A percentile compares a stretch with the other conserved stretches of the same genome.
Evolutionary conservation across 768 basidiomycete genomes (phyloP).

Genomic region (Lactarius deliciosus): DNA sequence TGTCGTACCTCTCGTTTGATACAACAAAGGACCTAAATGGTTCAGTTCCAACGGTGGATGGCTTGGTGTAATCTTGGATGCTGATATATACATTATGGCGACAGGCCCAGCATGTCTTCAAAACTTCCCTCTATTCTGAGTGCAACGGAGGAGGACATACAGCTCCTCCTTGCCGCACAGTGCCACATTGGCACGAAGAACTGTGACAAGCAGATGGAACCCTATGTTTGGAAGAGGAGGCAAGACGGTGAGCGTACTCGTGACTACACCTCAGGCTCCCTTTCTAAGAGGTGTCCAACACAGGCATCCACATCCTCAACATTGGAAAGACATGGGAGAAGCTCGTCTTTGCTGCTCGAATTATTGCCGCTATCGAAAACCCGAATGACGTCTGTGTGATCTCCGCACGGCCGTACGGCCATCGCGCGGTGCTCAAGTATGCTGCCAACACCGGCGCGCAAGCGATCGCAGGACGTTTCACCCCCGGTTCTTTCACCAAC

Average conservation of each 20-base stretch:
- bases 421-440: constrained; percentile 98
- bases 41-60: constrained; percentile 40
- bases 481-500: constrained; percentile 98
- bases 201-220: constrained; percentile 98
- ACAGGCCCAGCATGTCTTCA: constrained; percentile 58
- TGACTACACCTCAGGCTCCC: neutral
- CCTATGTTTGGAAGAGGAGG: constrained; percentile 97
- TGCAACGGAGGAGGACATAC: constrained; percentile 97
- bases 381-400: constrained; percentile 98
- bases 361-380: constrained; percentile 97
- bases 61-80: constrained; percentile 35
- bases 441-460: constrained; percentile 98
- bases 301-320: constrained; percentile 96
- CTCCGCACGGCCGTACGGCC: constrained; percentile 97
- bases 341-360: constrained; percentile 94
- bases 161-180: constrained; percentile 91
- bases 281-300: constrained; percentile 23
- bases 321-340: constrained; percentile 99
- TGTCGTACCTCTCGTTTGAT: constrained; percentile 22
- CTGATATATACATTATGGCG: constrained; percentile 37
- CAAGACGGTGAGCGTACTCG: constrained; percentile 73
- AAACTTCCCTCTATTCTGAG: constrained; percentile 93
- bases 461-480: constrained; percentile 99
- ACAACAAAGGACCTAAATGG: constrained; percentile 35
- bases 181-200: constrained; percentile 98